Evolutionary conservation across 2,329 filamentous ascomycete species (phyloP).

Genomic region (Penicillium freii): DNA sequence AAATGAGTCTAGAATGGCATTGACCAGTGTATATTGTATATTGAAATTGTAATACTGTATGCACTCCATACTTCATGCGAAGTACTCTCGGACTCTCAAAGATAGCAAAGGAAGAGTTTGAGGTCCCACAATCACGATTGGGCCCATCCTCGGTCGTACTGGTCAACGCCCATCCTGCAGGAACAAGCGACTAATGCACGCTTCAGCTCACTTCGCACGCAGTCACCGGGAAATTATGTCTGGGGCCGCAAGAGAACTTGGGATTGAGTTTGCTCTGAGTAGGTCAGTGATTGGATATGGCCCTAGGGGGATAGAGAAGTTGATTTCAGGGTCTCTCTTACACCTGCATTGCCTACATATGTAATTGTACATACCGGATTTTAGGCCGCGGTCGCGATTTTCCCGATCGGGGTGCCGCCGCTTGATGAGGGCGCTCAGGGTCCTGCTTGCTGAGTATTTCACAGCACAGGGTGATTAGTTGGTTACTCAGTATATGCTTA

Average conservation of each 20-base stretch:
- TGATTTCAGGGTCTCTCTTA: neutral
- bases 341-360: neutral
- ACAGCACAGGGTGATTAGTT: too few species aligned
- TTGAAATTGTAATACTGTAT: neutral
- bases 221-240: neutral
- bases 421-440: too few species aligned
- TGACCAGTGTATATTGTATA: neutral
- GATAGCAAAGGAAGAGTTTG: neutral
- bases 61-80: neutral
- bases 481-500: too few species aligned
- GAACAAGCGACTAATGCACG: conserved; percentile 33
- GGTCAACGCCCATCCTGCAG: conserved; percentile 27
- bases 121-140: conserved; percentile 20
- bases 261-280: neutral
- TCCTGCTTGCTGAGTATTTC: too few species aligned
- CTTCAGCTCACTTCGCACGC: conserved; percentile 26
- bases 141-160: conserved; percentile 14
- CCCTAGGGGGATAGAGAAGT: neutral
- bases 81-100: neutral
- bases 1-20: neutral
- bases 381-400: too few species aligned
- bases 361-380: too few species aligned
- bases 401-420: too few species aligned
- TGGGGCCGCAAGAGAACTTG: neutral
- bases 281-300: neutral